Base-by-base conservation (phyloP, 148 eudicot genomes). In the Agrostemma githago region DNA sequence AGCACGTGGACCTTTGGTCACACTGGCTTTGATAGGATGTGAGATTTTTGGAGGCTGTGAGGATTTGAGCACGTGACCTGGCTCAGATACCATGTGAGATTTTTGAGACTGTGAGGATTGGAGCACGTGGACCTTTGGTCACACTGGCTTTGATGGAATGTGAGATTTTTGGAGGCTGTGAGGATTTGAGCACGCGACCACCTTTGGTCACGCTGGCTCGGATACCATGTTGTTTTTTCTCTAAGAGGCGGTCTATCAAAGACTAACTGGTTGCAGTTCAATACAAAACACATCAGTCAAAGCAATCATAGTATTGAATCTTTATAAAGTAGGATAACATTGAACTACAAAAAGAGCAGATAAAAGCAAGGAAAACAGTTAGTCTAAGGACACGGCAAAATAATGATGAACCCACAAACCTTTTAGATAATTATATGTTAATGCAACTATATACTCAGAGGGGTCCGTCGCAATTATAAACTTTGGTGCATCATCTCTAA, bases 331-430 rank as follows among this genome's bases (percentile, higher is more conserved):
- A 54, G 57, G 21, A 65, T 62, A 38, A 15, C 51, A 72, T 56
- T 76, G 39, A 62, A 48, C 74, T 44, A 46, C 53, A 62, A 37
- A 62, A 76, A 72, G 40, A 40, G 11, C 43, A 66, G 5, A 79
- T 38, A 21, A 51, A 44, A 58, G 16, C 15, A 42, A 41, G 8
- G 59, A 79, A 62, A 68, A 79, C 82, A 79, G 70, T 74, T 51
- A 63, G 77, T 79, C 74, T 54, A 68, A 62, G 65, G 64, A 79
- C 82, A 68, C 82, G 78, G 78, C 78, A 74, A 74, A 16, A 41
- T 70, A 69, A 79, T 79, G 74, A 79, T 74, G 73, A 74, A 10
- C 74, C 66, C 74, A 69, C 43, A 62, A 71, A 16, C 37, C 74
- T 74, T 79, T 79, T 51, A 37, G 71, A 39, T 59, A 42, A 68